Evolutionary conservation across 2,329 filamentous ascomycete species (phyloP).

Genomic region (Cercospora zeae-maydis): DNA sequence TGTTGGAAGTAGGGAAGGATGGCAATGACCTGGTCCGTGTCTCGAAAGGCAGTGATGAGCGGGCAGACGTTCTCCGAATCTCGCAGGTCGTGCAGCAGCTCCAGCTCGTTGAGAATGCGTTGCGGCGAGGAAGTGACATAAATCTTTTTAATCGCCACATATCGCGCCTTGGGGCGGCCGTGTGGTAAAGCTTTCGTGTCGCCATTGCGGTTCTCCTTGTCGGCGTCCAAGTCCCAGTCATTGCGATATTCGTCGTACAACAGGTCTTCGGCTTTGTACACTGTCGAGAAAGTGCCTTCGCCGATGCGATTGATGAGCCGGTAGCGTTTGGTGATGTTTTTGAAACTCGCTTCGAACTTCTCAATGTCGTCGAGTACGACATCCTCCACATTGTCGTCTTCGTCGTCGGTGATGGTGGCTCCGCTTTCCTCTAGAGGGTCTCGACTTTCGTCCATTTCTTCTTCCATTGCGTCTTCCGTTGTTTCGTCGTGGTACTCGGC

Average conservation of each 20-base stretch:
- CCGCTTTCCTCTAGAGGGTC: conserved; percentile 50
- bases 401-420: conserved; percentile 49
- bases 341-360: conserved; percentile 75
- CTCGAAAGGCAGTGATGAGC: conserved; percentile 92
- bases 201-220: conserved; percentile 28
- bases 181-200: conserved; percentile 19
- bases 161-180: conserved; percentile 56
- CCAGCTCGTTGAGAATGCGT: conserved; percentile 93
- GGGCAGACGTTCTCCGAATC: conserved; percentile 84
- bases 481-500: conserved; percentile 23
- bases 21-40: conserved; percentile 90
- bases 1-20: conserved; percentile 95
- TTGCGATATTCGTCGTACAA: conserved; percentile 80
- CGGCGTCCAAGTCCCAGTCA: conserved; percentile 72
- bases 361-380: conserved; percentile 80
- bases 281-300: conserved; percentile 97
- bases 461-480: conserved; percentile 39
- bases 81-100: conserved; percentile 82
- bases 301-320: conserved; percentile 94
- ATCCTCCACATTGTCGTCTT: conserved; percentile 60
- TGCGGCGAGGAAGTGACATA: conserved; percentile 95
- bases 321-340: conserved; percentile 77
- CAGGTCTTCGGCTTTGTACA: conserved; percentile 96
- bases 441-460: conserved; percentile 48
- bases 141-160: conserved; percentile 98